Base-by-base conservation (phyloP, 192 early-diverging fungal species). In the Podila verticillata region DNA sequence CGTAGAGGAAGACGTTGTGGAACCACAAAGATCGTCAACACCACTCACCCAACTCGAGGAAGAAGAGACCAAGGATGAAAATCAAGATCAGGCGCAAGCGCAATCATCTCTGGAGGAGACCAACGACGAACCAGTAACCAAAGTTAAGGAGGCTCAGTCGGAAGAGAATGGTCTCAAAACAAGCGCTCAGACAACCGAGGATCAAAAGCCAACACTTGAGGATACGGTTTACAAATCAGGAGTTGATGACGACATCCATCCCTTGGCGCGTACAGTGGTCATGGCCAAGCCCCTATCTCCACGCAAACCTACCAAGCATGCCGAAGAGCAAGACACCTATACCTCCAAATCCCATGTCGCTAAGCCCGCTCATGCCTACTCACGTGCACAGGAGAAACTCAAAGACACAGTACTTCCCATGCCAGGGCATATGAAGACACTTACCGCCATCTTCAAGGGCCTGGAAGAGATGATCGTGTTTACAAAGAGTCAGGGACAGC, bases 201-300 rank as follows among this genome's bases (percentile, higher is more conserved):
- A 44, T 15, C 12, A 15, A 20, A 34, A 19, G 4, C 24, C 7
- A 13, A 57, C 10, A 20, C 17, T 28, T 3, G 20, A 39, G 17
- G 29, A 39, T 7, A 61, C 32, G 48, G 19, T 4, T 19, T 39
- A 26, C 47, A 49, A 35, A 59, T 4, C 56, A 60, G 32, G 74
- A 75, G 66, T 63, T 39, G 66, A 68, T 2, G 61, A 75, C 15
- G 63, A 58, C 57, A 75, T 75, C 13, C 74, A 75, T 47, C 74
- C 74, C 4, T 51, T 75, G 32, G 74, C 74, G 5, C 74, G 74
- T 26, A 69, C 67, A 8, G 74, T 75, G 12, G 74, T 65, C 51
- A n/a, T 54, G 19, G 51, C 51, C 54, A 75, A 68, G 57, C 35
- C 56, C 13, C 7, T 60, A 4, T 51, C 66, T 12, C 74, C 36